Evolutionary conservation across 129 eudicot genomes (phyloP).

Genomic region (Saposhnikovia divaricata): DNA sequence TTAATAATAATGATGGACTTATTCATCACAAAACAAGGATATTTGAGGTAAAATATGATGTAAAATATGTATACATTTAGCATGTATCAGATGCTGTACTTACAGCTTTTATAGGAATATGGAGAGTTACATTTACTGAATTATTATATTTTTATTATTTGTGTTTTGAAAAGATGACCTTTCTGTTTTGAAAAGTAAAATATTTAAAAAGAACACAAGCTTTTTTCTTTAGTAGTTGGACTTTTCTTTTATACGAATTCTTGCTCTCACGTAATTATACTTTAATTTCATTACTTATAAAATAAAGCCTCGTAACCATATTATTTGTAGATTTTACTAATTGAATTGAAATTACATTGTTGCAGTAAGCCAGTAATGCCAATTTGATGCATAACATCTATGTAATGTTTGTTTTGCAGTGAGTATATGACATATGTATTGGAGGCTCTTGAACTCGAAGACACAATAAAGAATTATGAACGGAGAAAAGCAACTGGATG

Average conservation of each 20-base stretch:
- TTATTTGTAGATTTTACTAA: neutral
- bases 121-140: neutral
- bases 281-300: too few relatives aligned
- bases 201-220: neutral
- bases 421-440: conserved; percentile 71
- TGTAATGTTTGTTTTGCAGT: conserved; percentile 39
- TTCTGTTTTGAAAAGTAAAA: neutral
- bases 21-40: too few relatives aligned
- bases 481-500: conserved; percentile 62
- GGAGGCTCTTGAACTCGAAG: conserved; percentile 95
- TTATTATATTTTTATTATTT: neutral
- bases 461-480: conserved; percentile 77
- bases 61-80: too few relatives aligned
- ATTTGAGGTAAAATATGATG: too few relatives aligned
- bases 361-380: neutral
- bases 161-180: neutral
- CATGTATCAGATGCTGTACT: neutral
- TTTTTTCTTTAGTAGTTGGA: neutral
- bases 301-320: neutral
- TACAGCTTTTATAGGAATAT: neutral
- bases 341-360: neutral
- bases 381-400: conserved; percentile 1
- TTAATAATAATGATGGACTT: too few relatives aligned
- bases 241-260: neutral
- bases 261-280: neutral